phyloP scores from a whole-genome alignment of 495 filamentous ascomycete species.

The Pseudotulostoma volvatum region DNA sequence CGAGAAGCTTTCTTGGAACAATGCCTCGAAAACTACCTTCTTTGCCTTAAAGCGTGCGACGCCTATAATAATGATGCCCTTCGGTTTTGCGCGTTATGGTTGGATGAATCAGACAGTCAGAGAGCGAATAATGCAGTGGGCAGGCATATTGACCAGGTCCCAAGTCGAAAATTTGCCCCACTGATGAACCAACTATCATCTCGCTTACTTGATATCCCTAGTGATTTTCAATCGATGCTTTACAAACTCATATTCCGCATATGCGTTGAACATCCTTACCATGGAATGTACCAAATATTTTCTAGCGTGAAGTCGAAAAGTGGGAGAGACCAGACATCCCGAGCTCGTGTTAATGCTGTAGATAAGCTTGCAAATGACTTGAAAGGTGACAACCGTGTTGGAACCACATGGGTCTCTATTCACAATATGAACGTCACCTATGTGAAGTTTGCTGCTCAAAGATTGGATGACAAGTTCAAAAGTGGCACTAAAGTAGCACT shows the following conservation, averaged over 20 bases:
- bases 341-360: constrained; percentile 57
- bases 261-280: constrained; percentile 82
- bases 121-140: constrained; percentile 63
- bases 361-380: constrained; percentile 45
- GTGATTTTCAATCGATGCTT: constrained; percentile 61
- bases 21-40: constrained; percentile 89
- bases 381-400: constrained; percentile 27
- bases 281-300: constrained; percentile 92
- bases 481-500: constrained; percentile 46
- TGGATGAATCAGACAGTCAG: constrained; percentile 57
- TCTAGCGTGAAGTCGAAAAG: constrained; percentile 48
- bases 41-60: constrained; percentile 67
- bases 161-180: constrained; percentile 78
- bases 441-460: constrained; percentile 52
- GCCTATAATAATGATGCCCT: constrained; percentile 77
- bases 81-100: constrained; percentile 90
- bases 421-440: constrained; percentile 60
- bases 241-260: constrained; percentile 57
- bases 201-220: constrained; percentile 51
- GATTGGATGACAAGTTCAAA: constrained; percentile 43
- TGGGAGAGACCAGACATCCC: constrained; percentile 52
- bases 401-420: constrained; percentile 44
- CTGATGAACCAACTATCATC: constrained; percentile 95
- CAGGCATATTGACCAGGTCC: constrained; percentile 51
- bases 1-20: constrained; percentile 68